Conservation (phyloP, 148 eudicot species). For the Rhododendron kiyosumense region DNA sequence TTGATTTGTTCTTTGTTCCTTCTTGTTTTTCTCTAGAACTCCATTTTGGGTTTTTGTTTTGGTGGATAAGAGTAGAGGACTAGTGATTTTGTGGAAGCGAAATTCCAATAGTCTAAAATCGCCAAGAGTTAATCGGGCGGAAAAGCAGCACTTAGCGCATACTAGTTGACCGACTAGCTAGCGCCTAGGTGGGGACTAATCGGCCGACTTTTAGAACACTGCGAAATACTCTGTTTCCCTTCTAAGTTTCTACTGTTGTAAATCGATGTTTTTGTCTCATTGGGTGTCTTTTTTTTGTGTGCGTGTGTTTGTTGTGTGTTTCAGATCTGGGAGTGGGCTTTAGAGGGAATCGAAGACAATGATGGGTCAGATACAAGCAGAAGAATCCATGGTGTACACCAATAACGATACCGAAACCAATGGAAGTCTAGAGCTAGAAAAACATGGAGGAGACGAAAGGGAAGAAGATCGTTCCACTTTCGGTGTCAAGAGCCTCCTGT, state of each 20-base stretch:
- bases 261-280: conserved; percentile 2
- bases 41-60: neutral
- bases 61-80: neutral
- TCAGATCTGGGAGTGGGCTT: conserved; percentile 17
- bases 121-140: too few relatives aligned
- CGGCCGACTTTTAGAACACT: neutral
- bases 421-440: conserved; percentile 13
- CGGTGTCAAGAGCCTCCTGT: conserved; percentile 41
- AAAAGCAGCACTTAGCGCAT: too few relatives aligned
- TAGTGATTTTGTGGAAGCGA: neutral
- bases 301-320: neutral
- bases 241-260: too few relatives aligned
- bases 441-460: neutral
- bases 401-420: conserved; percentile 22
- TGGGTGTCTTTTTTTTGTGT: neutral
- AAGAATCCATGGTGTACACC: conserved; percentile 39
- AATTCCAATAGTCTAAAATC: too few relatives aligned
- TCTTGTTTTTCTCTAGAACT: neutral
- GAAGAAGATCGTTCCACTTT: conserved; percentile 22
- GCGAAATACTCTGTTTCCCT: neutral
- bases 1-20: neutral
- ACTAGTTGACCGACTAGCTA: neutral
- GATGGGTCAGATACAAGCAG: conserved; percentile 39
- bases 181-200: too few relatives aligned
- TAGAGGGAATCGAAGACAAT: conserved; percentile 24